Base-by-base conservation (phyloP, 2,329 filamentous ascomycete genomes). In the Trichoderma arundinaceum region DNA sequence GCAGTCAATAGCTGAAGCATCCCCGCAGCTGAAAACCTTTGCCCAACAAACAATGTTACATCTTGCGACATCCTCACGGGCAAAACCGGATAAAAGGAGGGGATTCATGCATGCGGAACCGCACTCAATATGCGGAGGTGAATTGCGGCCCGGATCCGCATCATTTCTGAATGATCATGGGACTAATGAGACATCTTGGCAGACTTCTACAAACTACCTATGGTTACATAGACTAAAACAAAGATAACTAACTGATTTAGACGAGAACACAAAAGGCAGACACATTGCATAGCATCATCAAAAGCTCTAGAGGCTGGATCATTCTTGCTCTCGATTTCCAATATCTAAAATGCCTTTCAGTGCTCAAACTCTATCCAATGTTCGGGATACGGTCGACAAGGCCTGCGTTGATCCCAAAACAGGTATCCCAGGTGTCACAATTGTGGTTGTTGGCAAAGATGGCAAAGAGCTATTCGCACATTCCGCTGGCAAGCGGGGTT, bases 391-490 rank as follows among this genome's bases (percentile, higher is more conserved):
- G 8, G 39, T 63, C 17, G 10, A 63, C 39, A 54, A 35, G 10
- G 60, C 60, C 9, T 63, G 49, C 3, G 9, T 17, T 43, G 49
- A 63, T 7, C 28, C 39, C 28, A 12, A 54, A 17, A 54, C 9
- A n/a, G 60, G 32, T 4, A 44, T 63, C 6, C 60, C 49, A 38
- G 60, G 60, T 22, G 60, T 7, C 19, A 22, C 60, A 7, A 17
- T 54, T 46, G 60, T 63, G 19, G 49, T 63, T 12, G 19, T 63
- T 28, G 17, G 38, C 4, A 63, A 63, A 17, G 46, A 63, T 54
- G 60, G 60, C 17, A 32, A 46, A n/a, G 49, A 63, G 28, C 17
- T 63, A 5, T 63, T 63, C 32, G 39, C 49, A 38, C 38, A 63
- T 17, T 63, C 60, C 4, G 60, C 60, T 28, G 60, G 60, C 2